Evolutionary conservation across 108 stramenopile species (phyloP), one percentile per base, ranked within the genome.

Genomic region (Nitzschia palea): DNA sequence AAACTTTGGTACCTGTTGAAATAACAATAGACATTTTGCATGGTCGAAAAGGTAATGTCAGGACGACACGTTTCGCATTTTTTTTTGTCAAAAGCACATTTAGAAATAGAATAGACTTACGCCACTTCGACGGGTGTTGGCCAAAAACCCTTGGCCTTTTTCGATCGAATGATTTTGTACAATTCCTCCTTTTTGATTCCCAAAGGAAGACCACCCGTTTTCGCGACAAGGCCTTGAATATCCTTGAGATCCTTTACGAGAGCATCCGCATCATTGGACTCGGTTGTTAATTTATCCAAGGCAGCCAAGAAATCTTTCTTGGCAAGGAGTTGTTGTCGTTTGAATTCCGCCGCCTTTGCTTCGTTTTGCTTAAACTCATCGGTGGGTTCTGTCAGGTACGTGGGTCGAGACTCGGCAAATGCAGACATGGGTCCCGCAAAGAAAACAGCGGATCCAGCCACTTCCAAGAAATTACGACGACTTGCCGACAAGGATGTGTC

Each of bases 111-210:
- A 23, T 34, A 25, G 30, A 73, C 80, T 75, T 40, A 81, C 66
- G 87, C 91, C 79, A 84, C 76, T 77, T 93, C 91, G 44, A 88
- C 88, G 55, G 79, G 35, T 20, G 85, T 86, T 2, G 91, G 88
- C 91, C 91, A 93, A 55, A 68, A 84, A 63, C 85, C 85, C 62
- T 81, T 83, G n/a, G 84, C 87, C 64, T 90, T 93, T 68, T 87
- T 88, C 27, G 78, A 65, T 63, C 91, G 81, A 43, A 93, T 87
- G 29, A 74, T 59, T 69, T 89, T 90, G 70, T 83, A 78, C 57
- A 90, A 40, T 23, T 90, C 91, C 42, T 93, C 88, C 76, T 89
- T 89, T 69, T 88, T 88, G 73, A 93, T 86, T 20, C 91, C 91
- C 59, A 85, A 62, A 14, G 91, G 91, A 53, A 93, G 58, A 2